A percentile compares a stretch with the other conserved stretches of the same genome.
Evolutionary conservation across 2,329 filamentous ascomycete species (phyloP).

Genomic region (Neofusicoccum parvum): DNA sequence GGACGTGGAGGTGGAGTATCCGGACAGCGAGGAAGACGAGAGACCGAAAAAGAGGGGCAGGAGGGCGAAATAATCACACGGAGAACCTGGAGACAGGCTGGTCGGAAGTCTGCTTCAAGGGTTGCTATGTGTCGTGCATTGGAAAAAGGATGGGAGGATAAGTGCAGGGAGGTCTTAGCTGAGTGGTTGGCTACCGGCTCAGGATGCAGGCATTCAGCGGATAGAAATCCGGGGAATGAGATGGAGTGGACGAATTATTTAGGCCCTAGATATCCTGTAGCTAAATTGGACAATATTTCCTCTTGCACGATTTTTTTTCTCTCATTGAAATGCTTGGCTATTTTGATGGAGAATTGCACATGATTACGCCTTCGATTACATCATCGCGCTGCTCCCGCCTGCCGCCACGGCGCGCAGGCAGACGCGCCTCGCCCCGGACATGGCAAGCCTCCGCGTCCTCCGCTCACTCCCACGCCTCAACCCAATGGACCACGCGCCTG

Average conservation of each 20-base stretch:
- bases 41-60: conserved; percentile 16
- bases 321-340: no score
- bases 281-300: no score
- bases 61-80: neutral
- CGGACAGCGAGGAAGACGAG: neutral
- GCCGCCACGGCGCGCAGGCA: conserved; percentile 3
- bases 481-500: neutral
- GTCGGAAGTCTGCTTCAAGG: neutral
- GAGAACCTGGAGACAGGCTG: neutral
- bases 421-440: conserved; percentile 4
- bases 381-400: neutral
- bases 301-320: no score
- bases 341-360: neutral
- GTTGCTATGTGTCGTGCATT: neutral
- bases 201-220: neutral
- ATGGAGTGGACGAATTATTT: no score
- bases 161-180: neutral
- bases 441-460: neutral
- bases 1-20: neutral
- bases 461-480: neutral
- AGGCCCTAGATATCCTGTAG: no score
- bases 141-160: no score
- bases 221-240: no score
- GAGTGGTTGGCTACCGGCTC: neutral
- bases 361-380: conserved; percentile 19